These are phyloP conservation scores for Phytophthora pseudosyringae DNA, from an alignment of 352 stramenopile genomes.

Conservation along the genomic window DNA sequence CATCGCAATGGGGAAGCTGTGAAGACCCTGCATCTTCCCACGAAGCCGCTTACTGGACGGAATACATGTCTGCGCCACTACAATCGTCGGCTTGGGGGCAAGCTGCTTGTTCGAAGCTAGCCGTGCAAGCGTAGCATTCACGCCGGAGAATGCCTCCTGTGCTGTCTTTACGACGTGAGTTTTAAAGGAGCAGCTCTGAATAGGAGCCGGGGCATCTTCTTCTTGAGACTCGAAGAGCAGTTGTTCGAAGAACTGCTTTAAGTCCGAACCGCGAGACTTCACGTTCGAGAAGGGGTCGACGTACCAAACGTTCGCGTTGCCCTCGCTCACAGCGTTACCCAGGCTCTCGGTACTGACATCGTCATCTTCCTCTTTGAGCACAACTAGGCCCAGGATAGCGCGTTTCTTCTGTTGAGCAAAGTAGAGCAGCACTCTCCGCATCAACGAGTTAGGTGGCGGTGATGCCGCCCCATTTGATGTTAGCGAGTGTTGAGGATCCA, in stretches of 20 bases:
- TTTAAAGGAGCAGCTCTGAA: conserved; percentile 63
- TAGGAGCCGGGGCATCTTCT: conserved; percentile 36
- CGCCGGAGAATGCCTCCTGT: conserved; percentile 80
- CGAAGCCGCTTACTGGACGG: conserved; percentile 68
- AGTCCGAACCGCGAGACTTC: conserved; percentile 54
- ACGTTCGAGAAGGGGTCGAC: conserved; percentile 70
- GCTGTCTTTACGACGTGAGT: conserved; percentile 82
- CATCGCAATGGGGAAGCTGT: conserved; percentile 93
- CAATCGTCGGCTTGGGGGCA: conserved; percentile 75
- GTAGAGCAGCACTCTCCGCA: conserved; percentile 72
- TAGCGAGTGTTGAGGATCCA: conserved; percentile 38
- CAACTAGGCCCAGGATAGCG: conserved; percentile 58
- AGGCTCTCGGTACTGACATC: conserved; percentile 16
- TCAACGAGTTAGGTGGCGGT: conserved; percentile 28
- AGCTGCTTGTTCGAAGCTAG: conserved; percentile 88
- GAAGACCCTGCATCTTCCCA: conserved; percentile 87
- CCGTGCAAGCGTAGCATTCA: conserved; percentile 87
- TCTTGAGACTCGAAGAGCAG: conserved; percentile 48
- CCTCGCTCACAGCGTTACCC: conserved; percentile 32
- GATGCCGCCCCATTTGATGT: conserved; percentile 6
- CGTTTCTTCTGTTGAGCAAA: conserved; percentile 76
- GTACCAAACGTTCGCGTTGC: conserved; percentile 68
- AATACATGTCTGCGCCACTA: conserved; percentile 86
- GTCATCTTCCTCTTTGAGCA: conserved; percentile 49
- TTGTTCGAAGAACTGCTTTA: conserved; percentile 64